Conservation (phyloP, 352 stramenopile species). For the Phytopythium litorale region DNA sequence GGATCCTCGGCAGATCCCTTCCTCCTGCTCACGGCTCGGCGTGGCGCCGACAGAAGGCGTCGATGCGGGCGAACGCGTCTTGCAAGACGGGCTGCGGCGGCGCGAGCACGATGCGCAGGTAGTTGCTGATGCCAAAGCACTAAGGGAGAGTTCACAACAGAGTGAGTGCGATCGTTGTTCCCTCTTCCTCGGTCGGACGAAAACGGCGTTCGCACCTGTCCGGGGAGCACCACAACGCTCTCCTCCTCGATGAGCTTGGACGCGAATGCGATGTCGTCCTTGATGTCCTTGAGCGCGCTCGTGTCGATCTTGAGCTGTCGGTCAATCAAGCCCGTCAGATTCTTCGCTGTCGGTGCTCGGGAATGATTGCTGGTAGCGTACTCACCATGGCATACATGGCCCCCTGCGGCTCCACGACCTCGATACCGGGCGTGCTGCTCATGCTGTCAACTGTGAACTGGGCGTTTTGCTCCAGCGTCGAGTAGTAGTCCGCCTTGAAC, state of each 20-base stretch:
- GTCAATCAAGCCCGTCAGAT: neutral
- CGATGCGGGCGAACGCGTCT: constrained; percentile 35
- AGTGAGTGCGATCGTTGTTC: neutral
- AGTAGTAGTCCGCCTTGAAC: constrained; percentile 87
- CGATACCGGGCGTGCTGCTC: constrained; percentile 73
- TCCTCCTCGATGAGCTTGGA: constrained; percentile 93
- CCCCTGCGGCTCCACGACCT: constrained; percentile 89
- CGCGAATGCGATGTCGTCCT: constrained; percentile 93
- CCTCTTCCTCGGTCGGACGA: constrained; percentile 9
- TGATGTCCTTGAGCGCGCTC: constrained; percentile 67
- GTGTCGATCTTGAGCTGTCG: constrained; percentile 62
- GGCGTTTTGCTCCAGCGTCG: constrained; percentile 80
- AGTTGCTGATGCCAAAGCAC: constrained; percentile 32
- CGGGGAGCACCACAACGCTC: constrained; percentile 94
- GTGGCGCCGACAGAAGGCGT: constrained; percentile 32
- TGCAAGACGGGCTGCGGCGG: constrained; percentile 25
- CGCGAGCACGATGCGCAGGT: constrained; percentile 35
- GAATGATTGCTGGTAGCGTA: neutral
- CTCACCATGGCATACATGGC: constrained; percentile 95
- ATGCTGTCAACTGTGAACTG: constrained; percentile 76
- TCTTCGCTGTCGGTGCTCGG: no score
- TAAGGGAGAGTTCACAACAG: neutral
- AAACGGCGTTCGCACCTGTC: constrained; percentile 35
- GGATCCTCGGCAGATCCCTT: no score
- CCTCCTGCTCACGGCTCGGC: neutral